These are phyloP conservation scores for Lachnum nothofagi DNA, from an alignment of 2,329 filamentous ascomycete genomes.

Conservation along the genomic window DNA sequence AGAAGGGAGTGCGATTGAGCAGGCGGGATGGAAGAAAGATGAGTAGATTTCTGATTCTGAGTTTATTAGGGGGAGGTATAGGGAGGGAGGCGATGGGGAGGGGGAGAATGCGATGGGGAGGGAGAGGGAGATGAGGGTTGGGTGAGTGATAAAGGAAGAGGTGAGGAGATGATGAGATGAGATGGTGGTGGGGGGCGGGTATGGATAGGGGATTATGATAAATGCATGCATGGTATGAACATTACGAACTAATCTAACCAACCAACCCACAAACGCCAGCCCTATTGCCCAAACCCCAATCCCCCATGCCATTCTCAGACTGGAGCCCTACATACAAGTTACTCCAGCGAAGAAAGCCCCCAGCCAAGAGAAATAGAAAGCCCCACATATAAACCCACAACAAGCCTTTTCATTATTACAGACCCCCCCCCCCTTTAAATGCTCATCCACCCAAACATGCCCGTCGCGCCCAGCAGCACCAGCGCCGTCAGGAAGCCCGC, in stretches of 20 bases:
- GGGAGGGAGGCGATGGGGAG: slow-evolving; percentile 61
- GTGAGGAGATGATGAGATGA: not conserved
- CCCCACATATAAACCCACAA: no score
- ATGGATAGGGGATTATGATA: not conserved
- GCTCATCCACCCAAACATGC: slow-evolving; percentile 36
- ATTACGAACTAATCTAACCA: no score
- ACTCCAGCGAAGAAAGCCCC: no score
- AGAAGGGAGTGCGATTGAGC: slow-evolving; percentile 74
- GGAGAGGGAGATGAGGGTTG: slow-evolving; percentile 56
- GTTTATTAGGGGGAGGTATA: slow-evolving; percentile 67
- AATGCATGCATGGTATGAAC: no score
- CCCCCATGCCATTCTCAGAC: no score
- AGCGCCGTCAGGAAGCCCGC: slow-evolving; percentile 39
- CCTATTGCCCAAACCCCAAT: no score
- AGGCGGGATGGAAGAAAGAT: slow-evolving; percentile 83
- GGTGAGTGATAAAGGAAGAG: slow-evolving; percentile 18
- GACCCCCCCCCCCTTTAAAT: slow-evolving; percentile 1
- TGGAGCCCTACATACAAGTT: no score
- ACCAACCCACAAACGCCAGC: no score
- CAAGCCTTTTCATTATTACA: no score
- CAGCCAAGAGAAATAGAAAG: no score
- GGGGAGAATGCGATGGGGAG: slow-evolving; percentile 62
- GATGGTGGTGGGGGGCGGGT: not conserved
- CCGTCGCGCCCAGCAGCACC: slow-evolving; percentile 26
- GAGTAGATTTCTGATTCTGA: slow-evolving; percentile 71